Percentiles rank a stretch among this genome's conserved stretches.
phyloP scores from a whole-genome alignment of 495 filamentous ascomycete genomes.

The Podospora fimiseda region DNA sequence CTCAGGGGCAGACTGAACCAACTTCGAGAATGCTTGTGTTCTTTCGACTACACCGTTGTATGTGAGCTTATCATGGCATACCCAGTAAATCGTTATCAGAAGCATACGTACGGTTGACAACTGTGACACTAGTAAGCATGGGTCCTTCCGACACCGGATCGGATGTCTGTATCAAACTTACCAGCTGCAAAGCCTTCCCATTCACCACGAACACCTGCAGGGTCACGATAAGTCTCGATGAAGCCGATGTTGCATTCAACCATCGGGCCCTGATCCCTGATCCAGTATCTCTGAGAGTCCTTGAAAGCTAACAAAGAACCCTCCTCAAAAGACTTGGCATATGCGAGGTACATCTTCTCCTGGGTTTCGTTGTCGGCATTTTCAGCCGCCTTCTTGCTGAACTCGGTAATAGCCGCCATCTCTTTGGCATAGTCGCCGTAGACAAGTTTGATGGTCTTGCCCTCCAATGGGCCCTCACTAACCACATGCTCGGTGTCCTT shows the following conservation, averaged over 20 bases:
- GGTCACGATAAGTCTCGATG: conserved; percentile 93
- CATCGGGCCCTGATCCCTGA: conserved; percentile 80
- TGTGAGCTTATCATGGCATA: neutral
- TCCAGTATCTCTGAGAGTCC: conserved; percentile 86
- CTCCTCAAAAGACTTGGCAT: conserved; percentile 74
- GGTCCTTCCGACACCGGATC: neutral
- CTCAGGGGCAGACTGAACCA: conserved; percentile 71
- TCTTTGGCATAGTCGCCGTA: conserved; percentile 79
- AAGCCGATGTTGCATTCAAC: conserved; percentile 93
- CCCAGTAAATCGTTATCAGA: neutral
- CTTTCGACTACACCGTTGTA: conserved; percentile 57
- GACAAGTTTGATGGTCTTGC: conserved; percentile 62
- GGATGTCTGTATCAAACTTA: neutral
- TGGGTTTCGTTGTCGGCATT: conserved; percentile 82
- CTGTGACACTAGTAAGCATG: conserved; percentile 14
- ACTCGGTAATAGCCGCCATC: conserved; percentile 70
- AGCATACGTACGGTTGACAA: conserved; percentile 46
- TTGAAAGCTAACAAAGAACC: conserved; percentile 87
- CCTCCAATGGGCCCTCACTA: conserved; percentile 54
- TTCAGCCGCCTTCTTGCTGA: conserved; percentile 64
- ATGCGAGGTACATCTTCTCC: conserved; percentile 73
- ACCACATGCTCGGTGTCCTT: conserved; percentile 61
- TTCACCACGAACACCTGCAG: conserved; percentile 86
- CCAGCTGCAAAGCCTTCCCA: conserved; percentile 88
- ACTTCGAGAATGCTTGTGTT: conserved; percentile 78